These are phyloP conservation scores for Leucosporidium creatinivorum DNA, from an alignment of 768 basidiomycete genomes.

Conservation along the genomic window DNA sequence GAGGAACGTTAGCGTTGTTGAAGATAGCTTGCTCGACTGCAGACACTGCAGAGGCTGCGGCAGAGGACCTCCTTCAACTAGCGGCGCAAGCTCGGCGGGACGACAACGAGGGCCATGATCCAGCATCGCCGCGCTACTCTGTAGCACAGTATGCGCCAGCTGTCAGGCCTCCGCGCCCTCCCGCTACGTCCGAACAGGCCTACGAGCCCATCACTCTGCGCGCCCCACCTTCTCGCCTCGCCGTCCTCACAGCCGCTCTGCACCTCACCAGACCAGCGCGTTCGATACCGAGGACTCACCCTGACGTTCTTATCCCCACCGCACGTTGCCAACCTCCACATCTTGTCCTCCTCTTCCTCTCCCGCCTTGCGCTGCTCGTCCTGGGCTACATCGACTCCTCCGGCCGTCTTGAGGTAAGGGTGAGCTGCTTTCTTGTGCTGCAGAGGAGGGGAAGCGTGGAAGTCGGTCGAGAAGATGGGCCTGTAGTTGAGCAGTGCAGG, in stretches of 20 bases:
- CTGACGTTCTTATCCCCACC: conserved; percentile 96
- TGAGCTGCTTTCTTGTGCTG: conserved; percentile 43
- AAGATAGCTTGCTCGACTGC: not conserved
- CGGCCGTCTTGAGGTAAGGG: conserved; percentile 20
- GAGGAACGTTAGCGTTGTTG: not conserved
- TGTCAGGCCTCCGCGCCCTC: conserved; percentile 50
- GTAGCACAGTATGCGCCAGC: not conserved
- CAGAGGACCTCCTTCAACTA: not conserved
- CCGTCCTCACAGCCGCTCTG: not conserved
- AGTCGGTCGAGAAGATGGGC: conserved; percentile 93
- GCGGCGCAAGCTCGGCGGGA: conserved; percentile 13
- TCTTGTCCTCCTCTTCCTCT: conserved; percentile 42
- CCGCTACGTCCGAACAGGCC: conserved; percentile 60
- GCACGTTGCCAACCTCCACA: conserved; percentile 87
- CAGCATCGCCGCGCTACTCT: too few species aligned
- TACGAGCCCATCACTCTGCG: not conserved
- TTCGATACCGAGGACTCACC: conserved; percentile 52
- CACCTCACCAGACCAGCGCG: not conserved
- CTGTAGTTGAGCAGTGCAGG: conserved; percentile 42
- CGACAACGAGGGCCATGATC: conserved; percentile 4
- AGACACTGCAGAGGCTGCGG: not conserved
- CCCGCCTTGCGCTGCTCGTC: conserved; percentile 42
- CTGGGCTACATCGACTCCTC: not conserved
- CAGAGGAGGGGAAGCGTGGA: conserved; percentile 66
- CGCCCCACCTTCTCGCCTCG: conserved; percentile 3